Conservation (phyloP, 192 early-diverging fungal species). For the Backusella luteola region DNA sequence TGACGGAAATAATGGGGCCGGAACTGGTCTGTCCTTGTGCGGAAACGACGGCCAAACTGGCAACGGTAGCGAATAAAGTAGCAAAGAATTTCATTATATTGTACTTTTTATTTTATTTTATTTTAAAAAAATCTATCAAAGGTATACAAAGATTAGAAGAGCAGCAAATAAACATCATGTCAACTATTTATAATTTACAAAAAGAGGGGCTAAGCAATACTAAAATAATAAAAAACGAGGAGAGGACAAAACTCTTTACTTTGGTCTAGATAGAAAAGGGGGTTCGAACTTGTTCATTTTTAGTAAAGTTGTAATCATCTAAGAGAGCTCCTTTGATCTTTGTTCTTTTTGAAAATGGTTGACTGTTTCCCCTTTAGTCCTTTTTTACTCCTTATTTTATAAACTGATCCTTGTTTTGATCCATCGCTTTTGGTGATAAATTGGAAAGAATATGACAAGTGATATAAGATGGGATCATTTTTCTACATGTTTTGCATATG, state of each 20-base stretch:
- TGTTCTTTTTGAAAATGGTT: background rate
- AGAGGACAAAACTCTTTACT: background rate
- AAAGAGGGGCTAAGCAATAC: background rate
- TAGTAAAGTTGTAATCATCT: background rate
- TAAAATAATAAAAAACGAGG: background rate
- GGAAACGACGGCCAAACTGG: constrained; percentile 14
- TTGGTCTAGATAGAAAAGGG: background rate
- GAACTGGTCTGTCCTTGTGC: background rate
- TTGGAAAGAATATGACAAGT: background rate
- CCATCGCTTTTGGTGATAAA: too few species aligned
- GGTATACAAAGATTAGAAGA: background rate
- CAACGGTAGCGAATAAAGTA: constrained; percentile 21
- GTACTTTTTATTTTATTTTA: background rate
- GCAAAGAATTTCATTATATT: constrained; percentile 30
- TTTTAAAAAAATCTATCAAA: background rate
- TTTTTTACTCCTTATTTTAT: background rate
- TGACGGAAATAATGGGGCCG: constrained; percentile 20
- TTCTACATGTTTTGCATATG: too few species aligned
- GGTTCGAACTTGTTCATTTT: background rate
- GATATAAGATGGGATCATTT: background rate
- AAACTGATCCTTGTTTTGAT: too few species aligned
- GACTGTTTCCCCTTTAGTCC: too few species aligned
- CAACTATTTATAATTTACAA: background rate
- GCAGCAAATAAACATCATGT: background rate
- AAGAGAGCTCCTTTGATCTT: background rate